These are phyloP conservation scores for Globisporangium ultimum DNA, from an alignment of 352 stramenopile species.

Conservation along the genomic window DNA sequence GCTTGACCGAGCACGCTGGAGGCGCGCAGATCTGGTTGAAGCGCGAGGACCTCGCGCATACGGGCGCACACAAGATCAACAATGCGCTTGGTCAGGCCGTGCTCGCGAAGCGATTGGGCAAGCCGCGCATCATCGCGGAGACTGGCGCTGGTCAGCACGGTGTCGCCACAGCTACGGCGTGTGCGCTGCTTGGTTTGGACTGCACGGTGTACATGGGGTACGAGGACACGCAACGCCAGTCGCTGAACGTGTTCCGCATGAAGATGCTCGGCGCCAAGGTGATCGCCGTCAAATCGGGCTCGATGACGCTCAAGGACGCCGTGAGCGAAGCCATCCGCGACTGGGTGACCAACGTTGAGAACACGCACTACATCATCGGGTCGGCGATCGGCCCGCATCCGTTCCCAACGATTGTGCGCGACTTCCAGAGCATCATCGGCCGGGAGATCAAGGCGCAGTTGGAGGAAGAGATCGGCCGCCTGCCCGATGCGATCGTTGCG, in stretches of 20 bases:
- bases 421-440: constrained; percentile 98
- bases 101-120: constrained; percentile 94
- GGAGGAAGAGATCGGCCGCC: constrained; percentile 91
- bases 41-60: constrained; percentile 97
- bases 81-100: constrained; percentile 97
- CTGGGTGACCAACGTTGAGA: constrained; percentile 98
- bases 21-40: constrained; percentile 98
- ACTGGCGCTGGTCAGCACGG: constrained; percentile 98
- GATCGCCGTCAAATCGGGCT: constrained; percentile 95
- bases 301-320: constrained; percentile 97
- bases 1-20: constrained; percentile 91
- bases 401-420: constrained; percentile 97
- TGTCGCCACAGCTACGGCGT: constrained; percentile 96
- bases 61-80: constrained; percentile 99
- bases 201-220: constrained; percentile 99
- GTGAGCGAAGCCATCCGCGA: constrained; percentile 99
- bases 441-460: constrained; percentile 93
- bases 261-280: constrained; percentile 99
- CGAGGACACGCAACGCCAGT: constrained; percentile 96
- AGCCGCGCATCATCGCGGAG: constrained; percentile 98
- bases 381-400: constrained; percentile 97
- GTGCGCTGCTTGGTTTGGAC: constrained; percentile 93
- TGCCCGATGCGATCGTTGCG: constrained; percentile 96
- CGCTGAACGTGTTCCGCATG: constrained; percentile 99
- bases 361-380: constrained; percentile 99